Percentiles rank a stretch among this genome's conserved stretches.
Conservation (phyloP, 257 asterid species). For the Gynochthodes officinalis region DNA sequence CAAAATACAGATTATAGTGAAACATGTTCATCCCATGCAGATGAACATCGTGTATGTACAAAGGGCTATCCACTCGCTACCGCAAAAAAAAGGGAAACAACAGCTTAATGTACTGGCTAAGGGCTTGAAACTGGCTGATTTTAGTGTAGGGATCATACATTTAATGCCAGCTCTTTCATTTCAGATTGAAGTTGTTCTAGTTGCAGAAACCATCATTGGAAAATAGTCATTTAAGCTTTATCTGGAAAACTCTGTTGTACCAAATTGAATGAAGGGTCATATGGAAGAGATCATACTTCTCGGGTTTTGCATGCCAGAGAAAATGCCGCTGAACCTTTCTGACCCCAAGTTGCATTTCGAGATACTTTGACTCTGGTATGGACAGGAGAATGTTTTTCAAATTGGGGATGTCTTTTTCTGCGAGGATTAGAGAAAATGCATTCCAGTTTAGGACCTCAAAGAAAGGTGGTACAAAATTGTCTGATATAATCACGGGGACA, state of each 20-base stretch:
- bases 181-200: not conserved
- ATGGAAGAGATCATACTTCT: slow-evolving; percentile 78
- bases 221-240: slow-evolving; percentile 46
- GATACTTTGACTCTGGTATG: slow-evolving; percentile 54
- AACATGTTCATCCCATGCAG: not conserved
- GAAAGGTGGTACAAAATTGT: slow-evolving; percentile 88
- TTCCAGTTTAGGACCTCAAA: slow-evolving; percentile 84
- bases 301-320: slow-evolving; percentile 79
- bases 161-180: not conserved
- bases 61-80: not conserved
- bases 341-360: slow-evolving; percentile 64
- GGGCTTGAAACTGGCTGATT: not conserved
- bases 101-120: not conserved
- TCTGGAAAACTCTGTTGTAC: slow-evolving; percentile 81
- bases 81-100: not conserved
- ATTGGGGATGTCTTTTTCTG: slow-evolving; percentile 66
- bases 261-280: slow-evolving; percentile 94
- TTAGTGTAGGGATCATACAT: not conserved
- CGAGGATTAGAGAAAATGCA: slow-evolving; percentile 55
- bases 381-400: slow-evolving; percentile 59
- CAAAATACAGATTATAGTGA: not conserved
- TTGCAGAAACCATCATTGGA: not conserved
- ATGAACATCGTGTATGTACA: not conserved
- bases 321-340: slow-evolving; percentile 71
- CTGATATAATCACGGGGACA: slow-evolving; percentile 81